Base-by-base conservation (phyloP, 1,139 yeast genomes). In the Lodderomyces metapsilosis region DNA sequence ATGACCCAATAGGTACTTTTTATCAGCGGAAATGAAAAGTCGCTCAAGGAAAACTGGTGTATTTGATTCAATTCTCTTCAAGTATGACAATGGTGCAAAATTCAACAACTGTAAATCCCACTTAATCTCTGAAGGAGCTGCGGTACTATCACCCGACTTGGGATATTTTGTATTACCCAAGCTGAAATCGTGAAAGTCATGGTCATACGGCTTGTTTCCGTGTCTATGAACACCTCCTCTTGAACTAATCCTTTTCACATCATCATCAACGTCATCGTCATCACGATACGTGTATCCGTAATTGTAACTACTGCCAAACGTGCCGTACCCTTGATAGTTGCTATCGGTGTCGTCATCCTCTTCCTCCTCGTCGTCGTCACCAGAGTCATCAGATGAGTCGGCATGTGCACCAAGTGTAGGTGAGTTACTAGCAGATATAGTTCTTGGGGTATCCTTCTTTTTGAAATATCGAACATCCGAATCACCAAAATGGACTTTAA, bases 401-500 rank as follows among this genome's bases (percentile, higher is more conserved):
- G 52, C 58, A 23, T 50, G 54, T 28, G 34, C 16, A 20, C 53
- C 62, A 16, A 66, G 50, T 3, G 68, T 61, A 0, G 92, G 91
- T 0, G 88, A 79, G 45, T 76, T 76, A 34, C 74, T 69, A 2
- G 84, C 84, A 39, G 85, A 78, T 18, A 88, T 87, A 1, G 94
- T 89, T 2, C 78, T 68, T 15, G 96, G 96, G 40, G 74, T 76
- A 56, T 88, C 95, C 37, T 76, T 69, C 52, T 82, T 77, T 50
- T 80, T 73, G 61, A 88, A 88, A 56, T 84, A 85, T 38, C 86
- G 73, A 28, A 87, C 80, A 52, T 85, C 88, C 34, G 76, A 74
- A 18, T 73, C 68, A 34, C 91, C 94, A 62, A 88, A 88, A 60
- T 88, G 92, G 20, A 88, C 96, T 50, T 88, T 88, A 47, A 74